These are phyloP conservation scores for Macadamia tetraphylla DNA, from an alignment of 164 flowering plant genomes.

Conservation along the genomic window DNA sequence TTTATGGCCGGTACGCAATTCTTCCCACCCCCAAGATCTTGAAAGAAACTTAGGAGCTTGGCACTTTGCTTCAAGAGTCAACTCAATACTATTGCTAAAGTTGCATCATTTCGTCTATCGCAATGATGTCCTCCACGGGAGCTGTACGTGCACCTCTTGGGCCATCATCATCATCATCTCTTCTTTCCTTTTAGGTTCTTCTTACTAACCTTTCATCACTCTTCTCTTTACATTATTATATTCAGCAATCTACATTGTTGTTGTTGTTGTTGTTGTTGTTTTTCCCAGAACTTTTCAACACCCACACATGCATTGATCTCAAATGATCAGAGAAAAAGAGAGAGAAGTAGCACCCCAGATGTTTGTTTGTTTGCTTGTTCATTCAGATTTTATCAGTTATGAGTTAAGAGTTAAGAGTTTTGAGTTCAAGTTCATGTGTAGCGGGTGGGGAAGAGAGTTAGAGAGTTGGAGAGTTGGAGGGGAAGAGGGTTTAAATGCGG, in stretches of 20 bases:
- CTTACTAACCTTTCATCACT: neutral
- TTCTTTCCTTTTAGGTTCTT: neutral
- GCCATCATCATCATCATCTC: neutral
- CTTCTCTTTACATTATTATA: too few relatives aligned
- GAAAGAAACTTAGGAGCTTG: constrained; percentile 1
- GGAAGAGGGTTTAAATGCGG: too few relatives aligned
- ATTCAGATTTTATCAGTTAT: neutral
- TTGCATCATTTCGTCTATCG: too few relatives aligned
- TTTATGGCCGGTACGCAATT: constrained; percentile 88
- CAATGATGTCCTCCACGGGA: too few relatives aligned
- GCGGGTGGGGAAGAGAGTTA: too few relatives aligned
- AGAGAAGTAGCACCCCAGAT: constrained; percentile 4
- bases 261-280: neutral
- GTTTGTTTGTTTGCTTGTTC: constrained; percentile 12
- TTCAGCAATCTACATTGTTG: neutral
- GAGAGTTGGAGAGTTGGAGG: too few relatives aligned
- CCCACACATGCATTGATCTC: neutral
- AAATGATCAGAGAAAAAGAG: neutral
- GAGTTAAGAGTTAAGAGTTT: too few relatives aligned
- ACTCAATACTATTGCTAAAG: too few relatives aligned
- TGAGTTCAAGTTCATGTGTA: neutral
- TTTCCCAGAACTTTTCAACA: neutral
- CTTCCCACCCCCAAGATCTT: constrained; percentile 69
- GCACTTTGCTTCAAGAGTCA: too few relatives aligned
- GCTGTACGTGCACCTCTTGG: neutral